Conservation (phyloP, 306 rosid genomes). For the Vicia sativa region DNA sequence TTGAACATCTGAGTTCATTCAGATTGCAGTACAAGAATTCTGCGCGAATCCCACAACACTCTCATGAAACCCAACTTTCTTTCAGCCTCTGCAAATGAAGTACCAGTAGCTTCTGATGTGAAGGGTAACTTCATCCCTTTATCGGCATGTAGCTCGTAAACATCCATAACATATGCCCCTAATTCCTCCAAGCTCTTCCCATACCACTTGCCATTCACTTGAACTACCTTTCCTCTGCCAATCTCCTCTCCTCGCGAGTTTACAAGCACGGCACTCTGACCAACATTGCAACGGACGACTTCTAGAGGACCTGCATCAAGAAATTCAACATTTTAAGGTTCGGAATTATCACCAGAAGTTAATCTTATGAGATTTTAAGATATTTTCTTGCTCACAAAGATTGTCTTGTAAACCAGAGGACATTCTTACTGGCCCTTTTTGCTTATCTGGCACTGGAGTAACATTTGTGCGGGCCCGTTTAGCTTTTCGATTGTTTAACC, state of each 20-base stretch:
- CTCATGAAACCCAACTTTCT: constrained; percentile 62
- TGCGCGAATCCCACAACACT: constrained; percentile 67
- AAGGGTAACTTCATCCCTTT: constrained; percentile 55
- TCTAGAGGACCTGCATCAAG: constrained; percentile 43
- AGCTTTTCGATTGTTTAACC: constrained; percentile 83
- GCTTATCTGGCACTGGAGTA: constrained; percentile 55
- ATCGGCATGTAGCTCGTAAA: constrained; percentile 59
- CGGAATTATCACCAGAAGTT: constrained; percentile 37
- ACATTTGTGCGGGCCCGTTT: constrained; percentile 79
- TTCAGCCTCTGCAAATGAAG: constrained; percentile 71
- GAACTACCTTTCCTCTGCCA: constrained; percentile 62
- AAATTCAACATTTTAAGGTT: constrained; percentile 46
- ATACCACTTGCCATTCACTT: constrained; percentile 59
- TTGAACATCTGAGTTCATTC: constrained; percentile 30
- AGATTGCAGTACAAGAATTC: constrained; percentile 45
- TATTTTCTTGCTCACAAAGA: constrained; percentile 55
- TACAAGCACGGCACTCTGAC: constrained; percentile 53
- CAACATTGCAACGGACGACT: constrained; percentile 51
- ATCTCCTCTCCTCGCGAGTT: constrained; percentile 56
- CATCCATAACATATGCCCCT: constrained; percentile 59
- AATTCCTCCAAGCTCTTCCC: constrained; percentile 61
- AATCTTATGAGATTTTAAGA: constrained; percentile 41
- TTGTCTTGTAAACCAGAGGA: constrained; percentile 57
- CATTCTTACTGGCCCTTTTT: constrained; percentile 50
- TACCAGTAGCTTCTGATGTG: constrained; percentile 59